These are phyloP conservation scores for Suillus americanus DNA, from an alignment of 768 basidiomycete genomes.

Conservation along the genomic window DNA sequence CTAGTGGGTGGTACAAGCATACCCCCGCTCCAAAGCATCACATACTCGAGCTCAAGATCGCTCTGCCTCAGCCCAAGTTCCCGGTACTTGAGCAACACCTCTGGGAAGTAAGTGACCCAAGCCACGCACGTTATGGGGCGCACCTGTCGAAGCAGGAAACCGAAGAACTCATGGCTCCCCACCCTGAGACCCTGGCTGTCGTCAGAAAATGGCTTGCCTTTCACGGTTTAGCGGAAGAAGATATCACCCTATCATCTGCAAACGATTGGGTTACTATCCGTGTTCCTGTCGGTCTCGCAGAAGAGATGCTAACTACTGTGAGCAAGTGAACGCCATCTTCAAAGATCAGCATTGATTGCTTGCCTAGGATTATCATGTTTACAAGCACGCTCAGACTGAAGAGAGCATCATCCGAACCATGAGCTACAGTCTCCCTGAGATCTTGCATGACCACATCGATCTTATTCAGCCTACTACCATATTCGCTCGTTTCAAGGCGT, in stretches of 20 bases:
- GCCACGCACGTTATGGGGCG: slow-evolving; percentile 53
- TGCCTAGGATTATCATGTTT: slow-evolving; percentile 60
- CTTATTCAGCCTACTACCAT: slow-evolving; percentile 73
- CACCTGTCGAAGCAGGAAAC: slow-evolving; percentile 67
- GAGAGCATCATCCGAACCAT: slow-evolving; percentile 65
- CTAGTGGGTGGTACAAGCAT: slow-evolving; percentile 48
- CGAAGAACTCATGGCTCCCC: slow-evolving; percentile 60
- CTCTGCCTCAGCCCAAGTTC: slow-evolving; percentile 54
- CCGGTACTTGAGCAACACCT: slow-evolving; percentile 48
- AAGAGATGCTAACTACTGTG: slow-evolving; percentile 70
- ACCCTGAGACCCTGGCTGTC: slow-evolving; percentile 45
- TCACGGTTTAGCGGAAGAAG: slow-evolving; percentile 50
- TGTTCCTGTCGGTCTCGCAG: slow-evolving; percentile 57
- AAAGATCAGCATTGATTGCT: not conserved
- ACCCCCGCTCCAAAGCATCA: slow-evolving; percentile 44
- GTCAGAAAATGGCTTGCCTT: slow-evolving; percentile 64
- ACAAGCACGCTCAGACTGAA: slow-evolving; percentile 52
- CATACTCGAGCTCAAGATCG: slow-evolving; percentile 55
- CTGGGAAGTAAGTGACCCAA: slow-evolving; percentile 57
- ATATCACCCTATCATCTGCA: slow-evolving; percentile 56
- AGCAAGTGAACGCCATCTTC: slow-evolving; percentile 12
- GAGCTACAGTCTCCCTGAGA: slow-evolving; percentile 61
- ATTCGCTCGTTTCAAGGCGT: slow-evolving; percentile 50
- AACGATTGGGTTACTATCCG: slow-evolving; percentile 68
- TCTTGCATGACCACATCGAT: slow-evolving; percentile 60